Evolutionary conservation across 768 basidiomycete species (phyloP).

Genomic region (Boletus patriciae): DNA sequence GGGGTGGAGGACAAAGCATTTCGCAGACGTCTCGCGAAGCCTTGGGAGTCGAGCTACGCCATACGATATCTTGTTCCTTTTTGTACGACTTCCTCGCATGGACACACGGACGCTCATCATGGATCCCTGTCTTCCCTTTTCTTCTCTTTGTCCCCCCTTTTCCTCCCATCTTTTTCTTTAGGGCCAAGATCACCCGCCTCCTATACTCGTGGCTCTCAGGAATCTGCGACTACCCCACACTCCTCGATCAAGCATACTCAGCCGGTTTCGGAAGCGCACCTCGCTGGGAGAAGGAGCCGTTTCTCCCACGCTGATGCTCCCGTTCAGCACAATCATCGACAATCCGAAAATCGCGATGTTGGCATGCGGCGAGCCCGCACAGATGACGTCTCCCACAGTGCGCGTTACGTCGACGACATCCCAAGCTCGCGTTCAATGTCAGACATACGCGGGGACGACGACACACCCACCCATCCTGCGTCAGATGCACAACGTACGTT

Average conservation of each 20-base stretch:
- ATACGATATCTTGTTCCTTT: conserved; percentile 32
- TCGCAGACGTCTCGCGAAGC: conserved; percentile 43
- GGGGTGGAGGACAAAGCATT: conserved; percentile 35
- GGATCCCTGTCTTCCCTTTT: conserved; percentile 38
- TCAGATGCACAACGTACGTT: conserved; percentile 41
- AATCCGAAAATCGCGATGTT: conserved; percentile 15
- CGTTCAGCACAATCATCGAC: conserved; percentile 12
- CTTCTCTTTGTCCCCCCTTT: conserved; percentile 32
- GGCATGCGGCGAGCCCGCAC: conserved; percentile 18
- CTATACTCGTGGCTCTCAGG: conserved; percentile 33
- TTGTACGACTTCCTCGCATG: conserved; percentile 41
- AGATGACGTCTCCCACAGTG: conserved; percentile 19
- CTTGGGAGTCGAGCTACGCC: conserved; percentile 45
- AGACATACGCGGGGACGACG: conserved; percentile 19
- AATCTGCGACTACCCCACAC: conserved; percentile 10
- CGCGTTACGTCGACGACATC: conserved; percentile 16
- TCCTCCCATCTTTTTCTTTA: conserved; percentile 40
- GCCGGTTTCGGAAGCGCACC: conserved; percentile 10
- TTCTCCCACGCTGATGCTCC: conserved; percentile 24
- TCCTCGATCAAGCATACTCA: conserved; percentile 19
- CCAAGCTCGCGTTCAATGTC: conserved; percentile 23
- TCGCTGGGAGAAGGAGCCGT: conserved; percentile 18
- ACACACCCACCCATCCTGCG: conserved; percentile 20
- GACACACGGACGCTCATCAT: conserved; percentile 44
- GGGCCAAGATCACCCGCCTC: conserved; percentile 41